Base-by-base conservation (phyloP, 768 basidiomycete genomes). In the Nidularia sp. region DNA sequence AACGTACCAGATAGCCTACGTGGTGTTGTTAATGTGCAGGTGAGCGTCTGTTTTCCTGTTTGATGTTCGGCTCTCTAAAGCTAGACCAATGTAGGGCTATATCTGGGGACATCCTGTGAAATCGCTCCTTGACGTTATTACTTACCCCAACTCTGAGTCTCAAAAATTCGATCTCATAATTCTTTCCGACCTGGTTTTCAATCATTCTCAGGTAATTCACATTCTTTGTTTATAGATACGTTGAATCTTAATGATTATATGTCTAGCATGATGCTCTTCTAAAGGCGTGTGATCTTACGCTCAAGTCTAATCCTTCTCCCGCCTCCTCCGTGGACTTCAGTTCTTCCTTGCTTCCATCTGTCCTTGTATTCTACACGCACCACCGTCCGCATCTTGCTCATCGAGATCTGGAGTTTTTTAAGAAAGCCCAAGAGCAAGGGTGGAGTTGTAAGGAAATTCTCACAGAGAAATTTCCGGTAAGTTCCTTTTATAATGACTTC, bases 111-210 rank as follows among this genome's bases (percentile, higher is more conserved):
- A 76, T 9, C 60, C 80, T 0, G 73, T 84, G 3, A 53, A 69
- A 6, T 66, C 73, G 0, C 68, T 90, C 5, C 58, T 85, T 1
- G 65, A 66, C 6, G 47, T 62, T 5, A 59, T 71, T 6, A 57
- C 62, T 48, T 2, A 44, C 12, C 6, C 45, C 10, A 32, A 36
- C 10, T 46, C 53, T 43, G 31, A 46, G 18, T 55, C 55, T 25
- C 39, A 58, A 2, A 68, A 70, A 32, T 98, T 91, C 60, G 84
- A 96, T 60, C 62, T 96, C 18, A 78, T 98, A 50, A 84, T 98
- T 54, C 75, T 98, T 51, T 95, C 93, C 1, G 95, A 98, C 69
- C 81, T 98, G 34, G 81, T 98, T 34, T 97, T 96, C 69, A 97
- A 95, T 59, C 94, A 96, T 59, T 93, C 93, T 1, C 92, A 95